Percentiles rank a stretch among this genome's conserved stretches.
Conservation (phyloP, 805 yeast species). For the Spathaspora gorwiae region DNA sequence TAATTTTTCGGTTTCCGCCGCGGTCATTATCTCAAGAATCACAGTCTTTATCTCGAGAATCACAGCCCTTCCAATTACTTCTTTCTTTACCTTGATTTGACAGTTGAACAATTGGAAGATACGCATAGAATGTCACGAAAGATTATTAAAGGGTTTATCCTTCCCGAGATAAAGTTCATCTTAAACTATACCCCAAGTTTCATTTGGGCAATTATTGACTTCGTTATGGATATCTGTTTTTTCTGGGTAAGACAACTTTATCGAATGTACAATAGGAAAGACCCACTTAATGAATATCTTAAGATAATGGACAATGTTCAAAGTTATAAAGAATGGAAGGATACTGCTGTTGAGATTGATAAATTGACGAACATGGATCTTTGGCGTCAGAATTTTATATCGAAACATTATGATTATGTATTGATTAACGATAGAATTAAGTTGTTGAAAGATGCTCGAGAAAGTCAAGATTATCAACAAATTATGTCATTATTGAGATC, state of each 20-base stretch:
- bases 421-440: slow-evolving; percentile 72
- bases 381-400: slow-evolving; percentile 81
- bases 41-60: too few relatives aligned
- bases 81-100: too few relatives aligned
- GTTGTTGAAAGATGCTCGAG: slow-evolving; percentile 57
- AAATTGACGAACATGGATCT: slow-evolving; percentile 41
- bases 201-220: slow-evolving; percentile 40
- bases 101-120: too few relatives aligned
- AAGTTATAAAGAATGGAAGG: slow-evolving; percentile 69
- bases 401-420: slow-evolving; percentile 77
- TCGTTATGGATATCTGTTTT: slow-evolving; percentile 39
- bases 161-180: slow-evolving; percentile 9
- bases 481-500: slow-evolving; percentile 70
- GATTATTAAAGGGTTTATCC: neutral
- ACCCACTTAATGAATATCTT: slow-evolving; percentile 44
- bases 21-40: too few relatives aligned
- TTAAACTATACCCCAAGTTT: slow-evolving; percentile 32
- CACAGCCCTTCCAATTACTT: too few relatives aligned
- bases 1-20: too few relatives aligned
- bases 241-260: slow-evolving; percentile 43
- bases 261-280: slow-evolving; percentile 32
- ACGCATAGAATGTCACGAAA: neutral
- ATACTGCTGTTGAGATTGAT: slow-evolving; percentile 46
- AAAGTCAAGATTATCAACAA: slow-evolving; percentile 49
- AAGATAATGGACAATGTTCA: slow-evolving; percentile 48